Base-by-base conservation (phyloP, 768 basidiomycete species). In the Russula vinacea region DNA sequence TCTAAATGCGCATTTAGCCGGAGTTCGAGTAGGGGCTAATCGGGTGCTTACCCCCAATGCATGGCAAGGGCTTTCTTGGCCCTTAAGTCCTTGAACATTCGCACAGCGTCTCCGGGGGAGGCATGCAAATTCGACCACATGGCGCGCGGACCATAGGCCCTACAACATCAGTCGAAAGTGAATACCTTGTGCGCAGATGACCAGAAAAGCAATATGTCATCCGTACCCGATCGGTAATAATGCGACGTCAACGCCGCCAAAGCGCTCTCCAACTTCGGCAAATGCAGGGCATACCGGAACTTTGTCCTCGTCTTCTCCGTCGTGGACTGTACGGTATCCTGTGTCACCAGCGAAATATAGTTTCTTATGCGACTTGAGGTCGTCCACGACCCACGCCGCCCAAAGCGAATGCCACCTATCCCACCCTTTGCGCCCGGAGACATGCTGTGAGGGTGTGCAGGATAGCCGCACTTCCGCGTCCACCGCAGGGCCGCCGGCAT, bases 261-360 rank as follows among this genome's bases (percentile, higher is more conserved):
- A 84, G 13, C 71, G 72, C 54, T 81, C 77, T 2, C 89, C 90
- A 56, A 92, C 86, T 72, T 87, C 81, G 70, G 80, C 80, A 73
- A 92, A 92, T 5, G 81, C 89, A 6, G 89, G 90, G 71, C 89
- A 91, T 13, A 78, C 73, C 0, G 86, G 82, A 2, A 82, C 77
- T n/a, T 74, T 73, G 1, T 81, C 72, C 80, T 83, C 67, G 78
- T 80, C 72, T 59, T 82, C 77, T 0, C 78, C 80, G 65, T 75
- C 76, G 53, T 65, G 64, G 17, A 84, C 83, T 0, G 79, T 67
- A 26, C 82, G 75, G 70, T 85, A 84, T 10, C 83, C 87, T 1
- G 88, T 91, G 72, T 89, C 89, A 14, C 89, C 89, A 7, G 77
- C 86, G 71, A 90, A 90, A 70, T 76, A 87, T 19, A 83, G 73